These are phyloP conservation scores for Fennellomyces sp. DNA, from an alignment of 371 early-diverging fungal species.

Conservation along the genomic window DNA sequence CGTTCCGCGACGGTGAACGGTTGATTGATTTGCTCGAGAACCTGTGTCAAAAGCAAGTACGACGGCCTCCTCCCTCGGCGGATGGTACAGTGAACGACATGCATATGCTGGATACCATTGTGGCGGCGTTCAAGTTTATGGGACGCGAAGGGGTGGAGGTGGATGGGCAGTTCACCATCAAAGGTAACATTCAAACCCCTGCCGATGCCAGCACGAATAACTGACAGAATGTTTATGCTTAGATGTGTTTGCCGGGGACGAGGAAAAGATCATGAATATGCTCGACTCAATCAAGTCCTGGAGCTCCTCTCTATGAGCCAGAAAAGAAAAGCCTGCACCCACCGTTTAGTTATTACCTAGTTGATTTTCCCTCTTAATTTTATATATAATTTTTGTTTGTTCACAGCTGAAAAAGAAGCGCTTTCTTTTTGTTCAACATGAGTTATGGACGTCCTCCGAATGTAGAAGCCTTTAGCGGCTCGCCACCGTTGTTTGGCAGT, in stretches of 20 bases:
- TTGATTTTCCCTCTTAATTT: neutral
- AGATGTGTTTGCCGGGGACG: conserved; percentile 56
- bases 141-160: conserved; percentile 59
- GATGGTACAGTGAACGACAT: conserved; percentile 37
- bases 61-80: conserved; percentile 27
- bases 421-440: conserved; percentile 35
- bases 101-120: conserved; percentile 59
- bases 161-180: conserved; percentile 54
- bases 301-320: neutral
- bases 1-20: conserved; percentile 56
- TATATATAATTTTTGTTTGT: neutral
- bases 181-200: conserved; percentile 8
- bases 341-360: too few species aligned
- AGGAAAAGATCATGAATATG: conserved; percentile 50
- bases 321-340: neutral
- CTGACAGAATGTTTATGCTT: neutral
- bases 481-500: conserved; percentile 78
- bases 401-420: neutral
- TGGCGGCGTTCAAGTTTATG: conserved; percentile 69
- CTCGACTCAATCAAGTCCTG: conserved; percentile 41
- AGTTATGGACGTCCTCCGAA: conserved; percentile 68
- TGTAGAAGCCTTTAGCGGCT: conserved; percentile 60
- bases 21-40: conserved; percentile 56
- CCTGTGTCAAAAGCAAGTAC: conserved; percentile 52
- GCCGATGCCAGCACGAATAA: neutral